These are phyloP conservation scores for Malassezia pachydermatis DNA, from an alignment of 1,284 basidiomycete genomes.

Conservation along the genomic window DNA sequence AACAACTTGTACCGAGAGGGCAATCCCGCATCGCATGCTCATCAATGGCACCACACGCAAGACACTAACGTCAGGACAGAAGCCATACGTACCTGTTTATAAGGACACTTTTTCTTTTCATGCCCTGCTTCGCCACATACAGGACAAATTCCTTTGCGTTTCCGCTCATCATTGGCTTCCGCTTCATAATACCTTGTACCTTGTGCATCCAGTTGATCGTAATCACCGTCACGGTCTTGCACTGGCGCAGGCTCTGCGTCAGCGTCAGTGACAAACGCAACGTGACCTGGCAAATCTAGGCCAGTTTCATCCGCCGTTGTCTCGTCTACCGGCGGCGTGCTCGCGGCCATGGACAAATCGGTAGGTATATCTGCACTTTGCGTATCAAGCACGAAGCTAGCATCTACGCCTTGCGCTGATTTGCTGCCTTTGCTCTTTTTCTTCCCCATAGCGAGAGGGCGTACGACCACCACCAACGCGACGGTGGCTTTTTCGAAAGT, in stretches of 20 bases:
- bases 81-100: constrained; percentile 45
- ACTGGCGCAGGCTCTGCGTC: not conserved
- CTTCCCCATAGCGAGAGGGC: too few species aligned
- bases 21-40: constrained; percentile 73
- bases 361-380: constrained; percentile 5
- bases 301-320: not conserved
- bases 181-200: constrained; percentile 15
- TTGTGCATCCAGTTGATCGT: constrained; percentile 15
- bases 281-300: constrained; percentile 12
- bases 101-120: constrained; percentile 17
- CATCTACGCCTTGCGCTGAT: not conserved
- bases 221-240: constrained; percentile 4
- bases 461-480: too few species aligned
- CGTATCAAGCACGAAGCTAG: constrained; percentile 15
- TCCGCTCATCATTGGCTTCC: constrained; percentile 10
- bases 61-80: constrained; percentile 54
- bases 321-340: not conserved
- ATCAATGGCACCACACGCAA: constrained; percentile 74
- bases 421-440: not conserved
- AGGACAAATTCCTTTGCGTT: constrained; percentile 9
- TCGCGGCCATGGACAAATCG: not conserved
- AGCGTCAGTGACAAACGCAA: constrained; percentile 4
- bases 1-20: constrained; percentile 71
- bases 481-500: too few species aligned
- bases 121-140: constrained; percentile 19